A percentile compares a stretch with the other conserved stretches of the same genome.
Evolutionary conservation across 2,329 filamentous ascomycete genomes (phyloP).

Genomic region (Cladosporium sp.): DNA sequence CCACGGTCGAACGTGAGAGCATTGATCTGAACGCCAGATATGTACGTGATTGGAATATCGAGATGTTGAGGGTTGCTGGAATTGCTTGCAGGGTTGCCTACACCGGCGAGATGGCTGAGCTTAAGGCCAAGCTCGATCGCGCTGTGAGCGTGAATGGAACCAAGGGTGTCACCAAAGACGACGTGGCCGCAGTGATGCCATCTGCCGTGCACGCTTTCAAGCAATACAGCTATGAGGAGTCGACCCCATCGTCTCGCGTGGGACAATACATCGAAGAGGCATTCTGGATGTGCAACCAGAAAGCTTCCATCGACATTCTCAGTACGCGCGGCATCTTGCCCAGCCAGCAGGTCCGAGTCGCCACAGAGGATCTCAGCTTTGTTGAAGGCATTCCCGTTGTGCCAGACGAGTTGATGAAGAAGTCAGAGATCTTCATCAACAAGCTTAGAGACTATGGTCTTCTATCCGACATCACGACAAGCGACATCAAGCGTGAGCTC

Average conservation of each 20-base stretch:
- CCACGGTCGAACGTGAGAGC: slow-evolving; percentile 93
- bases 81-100: slow-evolving; percentile 89
- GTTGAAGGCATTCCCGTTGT: slow-evolving; percentile 86
- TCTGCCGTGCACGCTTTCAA: slow-evolving; percentile 81
- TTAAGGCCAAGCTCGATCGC: slow-evolving; percentile 58
- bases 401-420: slow-evolving; percentile 71
- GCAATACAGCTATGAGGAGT: slow-evolving; percentile 86
- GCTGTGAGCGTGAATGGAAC: slow-evolving; percentile 33
- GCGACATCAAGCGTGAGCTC: slow-evolving; percentile 81
- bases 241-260: slow-evolving; percentile 82
- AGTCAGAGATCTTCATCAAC: slow-evolving; percentile 70
- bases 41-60: slow-evolving; percentile 92
- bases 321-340: slow-evolving; percentile 84
- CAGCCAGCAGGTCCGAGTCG: slow-evolving; percentile 80
- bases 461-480: slow-evolving; percentile 82
- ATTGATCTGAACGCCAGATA: slow-evolving; percentile 96
- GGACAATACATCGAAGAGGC: slow-evolving; percentile 89
- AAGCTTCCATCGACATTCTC: slow-evolving; percentile 80
- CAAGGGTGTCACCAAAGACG: slow-evolving; percentile 59
- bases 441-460: slow-evolving; percentile 83
- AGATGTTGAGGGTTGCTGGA: slow-evolving; percentile 87
- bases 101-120: slow-evolving; percentile 78
- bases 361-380: slow-evolving; percentile 70
- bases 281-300: slow-evolving; percentile 90
- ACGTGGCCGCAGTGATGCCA: slow-evolving; percentile 69